Evolutionary conservation across 2,329 filamentous ascomycete genomes (phyloP).

Genomic region (Canariomyces notabilis): DNA sequence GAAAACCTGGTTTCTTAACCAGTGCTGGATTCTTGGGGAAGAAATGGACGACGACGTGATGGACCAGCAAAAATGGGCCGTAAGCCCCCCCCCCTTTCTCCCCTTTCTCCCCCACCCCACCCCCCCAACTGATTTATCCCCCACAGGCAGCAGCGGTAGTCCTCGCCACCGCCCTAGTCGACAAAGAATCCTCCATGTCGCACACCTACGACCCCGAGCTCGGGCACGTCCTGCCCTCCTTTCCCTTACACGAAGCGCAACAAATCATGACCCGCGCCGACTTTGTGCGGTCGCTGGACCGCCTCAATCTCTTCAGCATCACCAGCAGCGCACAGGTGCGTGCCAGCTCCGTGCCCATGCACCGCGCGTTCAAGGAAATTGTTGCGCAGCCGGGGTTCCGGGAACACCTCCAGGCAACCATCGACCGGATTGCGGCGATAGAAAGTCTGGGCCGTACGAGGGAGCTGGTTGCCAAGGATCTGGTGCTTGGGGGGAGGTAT

Average conservation of each 20-base stretch:
- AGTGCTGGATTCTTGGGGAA: slow-evolving; percentile 66
- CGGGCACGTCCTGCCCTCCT: slow-evolving; percentile 74
- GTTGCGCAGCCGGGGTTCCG: slow-evolving; percentile 74
- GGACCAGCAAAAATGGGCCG: slow-evolving; percentile 81
- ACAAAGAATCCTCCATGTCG: slow-evolving; percentile 64
- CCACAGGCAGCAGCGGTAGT: slow-evolving; percentile 82
- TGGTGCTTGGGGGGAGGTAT: slow-evolving; percentile 81
- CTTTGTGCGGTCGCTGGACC: slow-evolving; percentile 89
- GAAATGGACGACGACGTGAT: slow-evolving; percentile 67
- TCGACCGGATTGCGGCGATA: slow-evolving; percentile 84
- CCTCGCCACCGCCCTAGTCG: slow-evolving; percentile 84
- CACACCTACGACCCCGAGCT: slow-evolving; percentile 58
- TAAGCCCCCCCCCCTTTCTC: slow-evolving; percentile 40
- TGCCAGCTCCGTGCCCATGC: slow-evolving; percentile 94
- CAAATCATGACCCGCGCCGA: slow-evolving; percentile 94
- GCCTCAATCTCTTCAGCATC: slow-evolving; percentile 92
- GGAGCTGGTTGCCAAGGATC: slow-evolving; percentile 90
- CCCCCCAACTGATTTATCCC: background rate
- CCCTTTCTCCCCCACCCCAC: background rate
- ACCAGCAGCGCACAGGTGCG: slow-evolving; percentile 81
- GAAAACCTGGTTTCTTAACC: slow-evolving; percentile 72
- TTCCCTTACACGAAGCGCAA: slow-evolving; percentile 75
- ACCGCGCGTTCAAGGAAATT: slow-evolving; percentile 82
- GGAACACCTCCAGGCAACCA: slow-evolving; percentile 72
- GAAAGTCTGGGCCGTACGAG: slow-evolving; percentile 91